phyloP scores from a whole-genome alignment of 2,329 filamentous ascomycete genomes.

The Cladosporium oxysporum region DNA sequence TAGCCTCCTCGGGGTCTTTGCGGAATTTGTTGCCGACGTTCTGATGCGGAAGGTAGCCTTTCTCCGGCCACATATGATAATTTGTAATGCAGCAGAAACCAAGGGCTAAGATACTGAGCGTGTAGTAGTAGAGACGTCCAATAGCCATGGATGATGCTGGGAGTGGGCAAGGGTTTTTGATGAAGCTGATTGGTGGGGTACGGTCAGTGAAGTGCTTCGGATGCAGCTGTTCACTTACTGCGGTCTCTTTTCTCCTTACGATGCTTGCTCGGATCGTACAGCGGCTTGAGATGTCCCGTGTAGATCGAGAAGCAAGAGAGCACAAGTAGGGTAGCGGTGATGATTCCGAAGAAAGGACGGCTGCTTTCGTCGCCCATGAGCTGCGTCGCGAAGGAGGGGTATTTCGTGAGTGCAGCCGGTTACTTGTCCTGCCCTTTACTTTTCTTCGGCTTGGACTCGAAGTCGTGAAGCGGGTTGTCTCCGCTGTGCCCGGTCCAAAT shows the following conservation, averaged over 20 bases:
- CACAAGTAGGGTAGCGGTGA: not conserved
- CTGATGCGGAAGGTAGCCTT: constrained; percentile 27
- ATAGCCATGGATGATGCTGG: constrained; percentile 29
- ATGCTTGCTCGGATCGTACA: not conserved
- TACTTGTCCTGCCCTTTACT: not conserved
- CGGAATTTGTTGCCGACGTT: constrained; percentile 26
- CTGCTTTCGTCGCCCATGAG: constrained; percentile 7
- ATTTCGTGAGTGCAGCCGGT: not conserved
- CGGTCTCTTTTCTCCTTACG: not conserved
- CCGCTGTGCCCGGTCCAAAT: constrained; percentile 2
- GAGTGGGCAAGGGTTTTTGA: not conserved
- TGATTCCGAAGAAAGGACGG: not conserved
- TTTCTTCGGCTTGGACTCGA: not conserved
- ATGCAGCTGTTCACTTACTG: not conserved
- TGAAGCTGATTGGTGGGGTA: not conserved
- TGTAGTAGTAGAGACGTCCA: constrained; percentile 34
- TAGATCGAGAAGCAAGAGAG: constrained; percentile 1
- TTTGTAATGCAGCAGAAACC: constrained; percentile 29
- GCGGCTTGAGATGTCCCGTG: not conserved
- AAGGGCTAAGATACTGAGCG: constrained; percentile 24
- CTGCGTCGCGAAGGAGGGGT: not conserved
- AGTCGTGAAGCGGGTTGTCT: constrained; percentile 1
- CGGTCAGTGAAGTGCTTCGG: not conserved
- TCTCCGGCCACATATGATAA: constrained; percentile 29
- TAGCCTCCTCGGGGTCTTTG: constrained; percentile 12